Conservation (phyloP, 2,329 filamentous ascomycete species). For the Epichloe sibirici region DNA sequence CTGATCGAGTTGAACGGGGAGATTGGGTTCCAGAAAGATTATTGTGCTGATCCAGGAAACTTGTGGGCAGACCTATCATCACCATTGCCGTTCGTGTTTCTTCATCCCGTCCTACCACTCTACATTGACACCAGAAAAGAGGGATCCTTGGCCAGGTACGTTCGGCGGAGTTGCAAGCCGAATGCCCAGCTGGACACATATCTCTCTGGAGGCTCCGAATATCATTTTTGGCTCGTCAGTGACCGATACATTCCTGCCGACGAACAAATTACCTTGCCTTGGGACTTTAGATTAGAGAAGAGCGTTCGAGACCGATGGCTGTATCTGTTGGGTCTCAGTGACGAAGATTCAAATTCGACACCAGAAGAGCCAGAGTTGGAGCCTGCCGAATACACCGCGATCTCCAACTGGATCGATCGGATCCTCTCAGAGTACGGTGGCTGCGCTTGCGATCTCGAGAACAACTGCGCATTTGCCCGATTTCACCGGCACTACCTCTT, state of each 20-base stretch:
- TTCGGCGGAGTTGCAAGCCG: constrained; percentile 82
- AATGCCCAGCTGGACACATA: constrained; percentile 84
- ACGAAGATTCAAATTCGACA: constrained; percentile 37
- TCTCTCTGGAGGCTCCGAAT: constrained; percentile 64
- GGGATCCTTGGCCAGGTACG: constrained; percentile 75
- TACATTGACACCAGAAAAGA: constrained; percentile 87
- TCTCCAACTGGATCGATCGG: constrained; percentile 53
- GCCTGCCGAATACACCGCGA: constrained; percentile 46
- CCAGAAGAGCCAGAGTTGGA: constrained; percentile 43
- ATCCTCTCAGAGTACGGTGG: constrained; percentile 69
- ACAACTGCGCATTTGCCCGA: constrained; percentile 50
- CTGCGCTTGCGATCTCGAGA: constrained; percentile 58
- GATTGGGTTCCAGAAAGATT: constrained; percentile 61
- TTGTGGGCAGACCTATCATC: constrained; percentile 55
- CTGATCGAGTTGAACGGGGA: constrained; percentile 66
- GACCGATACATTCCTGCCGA: constrained; percentile 58
- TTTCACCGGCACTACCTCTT: constrained; percentile 47
- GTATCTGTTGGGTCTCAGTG: constrained; percentile 47
- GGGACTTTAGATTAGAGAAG: constrained; percentile 55
- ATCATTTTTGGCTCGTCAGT: constrained; percentile 87
- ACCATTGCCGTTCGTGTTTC: constrained; percentile 66
- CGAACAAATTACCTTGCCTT: constrained; percentile 52
- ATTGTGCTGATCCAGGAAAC: constrained; percentile 53
- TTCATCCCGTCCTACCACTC: constrained; percentile 77
- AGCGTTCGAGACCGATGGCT: constrained; percentile 41